Conservation (phyloP, 129 eudicot species). For the Oenanthe sinensis region DNA sequence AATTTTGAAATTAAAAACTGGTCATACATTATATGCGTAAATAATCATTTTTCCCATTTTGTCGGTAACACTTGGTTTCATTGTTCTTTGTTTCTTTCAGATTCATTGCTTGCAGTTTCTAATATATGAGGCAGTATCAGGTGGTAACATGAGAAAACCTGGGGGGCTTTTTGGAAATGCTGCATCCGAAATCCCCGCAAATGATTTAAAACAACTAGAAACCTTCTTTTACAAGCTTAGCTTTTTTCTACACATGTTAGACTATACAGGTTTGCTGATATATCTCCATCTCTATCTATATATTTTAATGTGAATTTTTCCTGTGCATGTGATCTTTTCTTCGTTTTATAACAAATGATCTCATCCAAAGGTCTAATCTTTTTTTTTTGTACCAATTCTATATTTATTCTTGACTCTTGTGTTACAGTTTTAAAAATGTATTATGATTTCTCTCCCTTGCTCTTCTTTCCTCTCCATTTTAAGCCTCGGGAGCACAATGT, state of each 20-base stretch:
- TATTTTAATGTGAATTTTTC: background rate
- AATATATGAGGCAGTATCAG: constrained; percentile 97
- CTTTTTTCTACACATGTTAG: constrained; percentile 81
- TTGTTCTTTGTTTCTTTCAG: constrained; percentile 30
- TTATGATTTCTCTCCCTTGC: background rate
- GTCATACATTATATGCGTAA: background rate
- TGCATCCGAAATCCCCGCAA: constrained; percentile 87
- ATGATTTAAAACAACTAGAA: constrained; percentile 88
- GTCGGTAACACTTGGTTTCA: background rate
- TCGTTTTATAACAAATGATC: background rate
- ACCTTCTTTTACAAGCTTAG: constrained; percentile 98
- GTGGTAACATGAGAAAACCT: constrained; percentile 94
- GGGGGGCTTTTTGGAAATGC: constrained; percentile 96
- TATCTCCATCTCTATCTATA: background rate
- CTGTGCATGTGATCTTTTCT: background rate
- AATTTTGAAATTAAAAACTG: background rate
- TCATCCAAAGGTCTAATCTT: background rate
- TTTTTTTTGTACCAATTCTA: background rate
- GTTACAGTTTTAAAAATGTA: background rate
- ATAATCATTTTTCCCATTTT: background rate
- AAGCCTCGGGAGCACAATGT: no score
- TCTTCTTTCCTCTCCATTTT: no score
- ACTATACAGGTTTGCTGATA: constrained; percentile 69
- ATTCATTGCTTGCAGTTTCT: constrained; percentile 94
- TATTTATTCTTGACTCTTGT: background rate